Evolutionary conservation across 164 flowering plant genomes (phyloP), one percentile per base, ranked within the genome.

Genomic region (Vitis cinerea): DNA sequence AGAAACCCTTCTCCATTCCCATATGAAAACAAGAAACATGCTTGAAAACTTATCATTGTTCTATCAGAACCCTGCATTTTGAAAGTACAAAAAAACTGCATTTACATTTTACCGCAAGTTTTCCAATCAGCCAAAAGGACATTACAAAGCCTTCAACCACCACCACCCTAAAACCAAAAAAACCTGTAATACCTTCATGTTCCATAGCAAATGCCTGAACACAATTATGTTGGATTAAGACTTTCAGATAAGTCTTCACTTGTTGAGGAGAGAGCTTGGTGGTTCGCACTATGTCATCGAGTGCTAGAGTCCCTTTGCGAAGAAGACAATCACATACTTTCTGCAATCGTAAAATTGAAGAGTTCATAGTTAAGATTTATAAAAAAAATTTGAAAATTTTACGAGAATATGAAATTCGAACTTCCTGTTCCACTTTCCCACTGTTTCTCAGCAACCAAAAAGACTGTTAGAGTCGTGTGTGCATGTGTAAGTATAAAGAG

Each of bases 181-280:
- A 16, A 14, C 37, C 4, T 3, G 44, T 4, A 47, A 3, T 59
- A 92, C 97, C 95, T 76, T 72, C 64, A 31, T 67, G 77, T 50
- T 84, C 83, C 1, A 68, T 11, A 10, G 77, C 23, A 61, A 87
- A 96, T 62, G 98, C 89, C 76, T 93, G 97, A 63, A 93, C 93
- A 61, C 98, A 93, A 57, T 93, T 96, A 72, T 93, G 99, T 60
- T 96, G 99, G 67, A 93, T 93, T 11, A 96, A 72, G 56, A 92
- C 91, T 44, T 86, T 88, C 1, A 96, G 78, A 52, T 86, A 83
- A 64, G 90, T 85, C 69, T 74, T 84, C 13, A 92, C 87, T 71
- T 87, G 81, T 9, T 65, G 61, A 27, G 55, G 37, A 31, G 77
- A 59, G 44, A 93, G 86, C 61, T 86, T 81, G 0, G 93, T 83